Percentiles rank a stretch among this genome's conserved stretches.
These are phyloP conservation scores for Acacia concinna DNA, from an alignment of 331 rosid species.

Conservation along the genomic window DNA sequence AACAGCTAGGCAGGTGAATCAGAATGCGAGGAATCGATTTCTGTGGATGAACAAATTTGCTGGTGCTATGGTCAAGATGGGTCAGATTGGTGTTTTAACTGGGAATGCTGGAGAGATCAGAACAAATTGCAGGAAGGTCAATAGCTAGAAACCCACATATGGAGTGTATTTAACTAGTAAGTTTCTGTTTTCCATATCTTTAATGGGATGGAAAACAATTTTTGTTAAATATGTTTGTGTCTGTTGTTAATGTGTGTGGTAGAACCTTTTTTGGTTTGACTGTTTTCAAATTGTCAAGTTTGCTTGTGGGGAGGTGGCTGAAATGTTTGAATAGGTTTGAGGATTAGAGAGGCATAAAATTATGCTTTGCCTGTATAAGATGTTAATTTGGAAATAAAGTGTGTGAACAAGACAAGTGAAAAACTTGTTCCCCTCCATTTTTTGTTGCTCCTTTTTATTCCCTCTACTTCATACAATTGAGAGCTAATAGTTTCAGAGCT, in stretches of 20 bases:
- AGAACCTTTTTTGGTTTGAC: neutral
- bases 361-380: neutral
- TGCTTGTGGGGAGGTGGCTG: neutral
- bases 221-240: neutral
- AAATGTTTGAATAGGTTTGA: neutral
- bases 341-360: neutral
- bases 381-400: neutral
- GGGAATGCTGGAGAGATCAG: constrained; percentile 61
- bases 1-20: constrained; percentile 51
- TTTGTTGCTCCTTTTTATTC: neutral
- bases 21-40: constrained; percentile 39
- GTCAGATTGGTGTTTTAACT: constrained; percentile 50
- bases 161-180: neutral
- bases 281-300: neutral
- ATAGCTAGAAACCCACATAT: constrained; percentile 21
- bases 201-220: neutral
- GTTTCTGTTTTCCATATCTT: neutral
- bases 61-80: constrained; percentile 77
- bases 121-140: constrained; percentile 52
- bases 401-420: neutral
- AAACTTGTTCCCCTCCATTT: neutral
- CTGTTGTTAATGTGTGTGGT: neutral
- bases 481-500: neutral
- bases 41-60: constrained; percentile 57
- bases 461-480: too few relatives aligned